A percentile compares a stretch with the other conserved stretches of the same genome.
Evolutionary conservation across 1,284 basidiomycete genomes (phyloP).

Genomic region (Apiotrichum brassicae): DNA sequence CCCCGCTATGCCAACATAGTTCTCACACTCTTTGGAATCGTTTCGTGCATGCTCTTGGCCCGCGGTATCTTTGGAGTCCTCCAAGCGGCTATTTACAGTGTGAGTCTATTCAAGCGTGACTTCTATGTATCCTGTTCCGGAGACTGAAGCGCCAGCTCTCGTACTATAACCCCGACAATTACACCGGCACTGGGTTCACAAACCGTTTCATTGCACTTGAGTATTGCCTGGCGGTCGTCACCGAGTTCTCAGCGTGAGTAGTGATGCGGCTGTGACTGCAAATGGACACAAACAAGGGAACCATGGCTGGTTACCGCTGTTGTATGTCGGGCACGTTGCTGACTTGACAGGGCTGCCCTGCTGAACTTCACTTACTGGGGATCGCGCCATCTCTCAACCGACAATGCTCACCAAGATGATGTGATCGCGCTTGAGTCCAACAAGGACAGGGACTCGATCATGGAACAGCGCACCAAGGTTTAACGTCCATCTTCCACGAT

Average conservation of each 20-base stretch:
- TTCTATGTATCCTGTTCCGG: too few species aligned
- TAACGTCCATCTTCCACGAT: too few species aligned
- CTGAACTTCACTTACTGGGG: neutral
- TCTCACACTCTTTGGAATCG: conserved; percentile 13
- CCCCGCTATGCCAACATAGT: neutral
- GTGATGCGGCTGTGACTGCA: neutral
- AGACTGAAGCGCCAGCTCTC: conserved; percentile 11
- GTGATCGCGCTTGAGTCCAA: too few species aligned
- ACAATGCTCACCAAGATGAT: too few species aligned
- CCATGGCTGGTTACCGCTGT: neutral
- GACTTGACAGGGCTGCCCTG: neutral
- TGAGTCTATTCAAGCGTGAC: too few species aligned
- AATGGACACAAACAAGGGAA: neutral
- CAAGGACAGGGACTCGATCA: too few species aligned
- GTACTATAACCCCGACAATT: conserved; percentile 20
- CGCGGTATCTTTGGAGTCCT: conserved; percentile 31
- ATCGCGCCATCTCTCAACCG: neutral
- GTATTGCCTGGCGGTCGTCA: conserved; percentile 13
- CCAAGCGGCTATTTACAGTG: conserved; percentile 11
- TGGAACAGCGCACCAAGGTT: too few species aligned
- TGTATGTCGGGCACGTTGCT: neutral
- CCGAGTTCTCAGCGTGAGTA: conserved; percentile 17
- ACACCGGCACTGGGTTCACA: conserved; percentile 12
- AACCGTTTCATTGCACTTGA: conserved; percentile 14
- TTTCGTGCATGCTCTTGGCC: conserved; percentile 18